A percentile compares a stretch with the other conserved stretches of the same genome.
phyloP scores from a whole-genome alignment of 2,329 filamentous ascomycete species.

The Monosporascus sp. region DNA sequence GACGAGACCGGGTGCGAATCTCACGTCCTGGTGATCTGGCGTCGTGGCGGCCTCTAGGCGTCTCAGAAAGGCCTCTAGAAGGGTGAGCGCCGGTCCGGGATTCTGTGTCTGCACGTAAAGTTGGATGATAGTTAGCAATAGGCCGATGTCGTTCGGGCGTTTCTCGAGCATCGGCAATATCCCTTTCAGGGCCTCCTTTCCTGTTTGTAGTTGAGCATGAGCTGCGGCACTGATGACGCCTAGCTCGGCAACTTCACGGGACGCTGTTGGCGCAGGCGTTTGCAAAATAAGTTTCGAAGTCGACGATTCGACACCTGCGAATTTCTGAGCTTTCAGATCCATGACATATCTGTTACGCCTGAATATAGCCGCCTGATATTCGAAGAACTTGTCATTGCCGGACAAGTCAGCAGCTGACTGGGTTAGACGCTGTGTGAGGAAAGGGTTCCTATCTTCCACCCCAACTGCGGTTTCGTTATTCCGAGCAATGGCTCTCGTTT shows the following conservation, averaged over 20 bases:
- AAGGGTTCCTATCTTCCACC: conserved; percentile 54
- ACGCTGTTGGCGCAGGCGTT: conserved; percentile 20
- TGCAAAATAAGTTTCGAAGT: conserved; percentile 36
- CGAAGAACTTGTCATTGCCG: conserved; percentile 61
- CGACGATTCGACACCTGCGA: conserved; percentile 50
- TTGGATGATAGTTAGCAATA: conserved; percentile 75
- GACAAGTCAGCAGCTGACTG: conserved; percentile 47
- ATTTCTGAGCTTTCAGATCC: conserved; percentile 64
- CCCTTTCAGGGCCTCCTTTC: conserved; percentile 63
- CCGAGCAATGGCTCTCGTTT: conserved; percentile 60
- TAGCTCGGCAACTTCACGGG: conserved; percentile 33
- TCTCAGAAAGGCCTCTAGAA: conserved; percentile 70
- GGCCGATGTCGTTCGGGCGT: conserved; percentile 72
- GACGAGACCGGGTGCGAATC: conserved; percentile 80
- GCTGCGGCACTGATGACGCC: conserved; percentile 65
- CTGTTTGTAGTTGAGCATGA: conserved; percentile 56
- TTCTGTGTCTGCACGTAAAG: conserved; percentile 71
- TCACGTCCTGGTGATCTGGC: conserved; percentile 58
- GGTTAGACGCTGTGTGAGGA: conserved; percentile 57
- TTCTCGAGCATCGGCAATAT: conserved; percentile 66
- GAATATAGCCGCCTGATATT: conserved; percentile 61
- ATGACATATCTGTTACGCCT: conserved; percentile 59
- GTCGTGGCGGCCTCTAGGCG: conserved; percentile 59
- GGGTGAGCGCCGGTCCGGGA: conserved; percentile 64
- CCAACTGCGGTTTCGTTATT: conserved; percentile 53